These are phyloP conservation scores for Kazachstania psychrophila DNA, from an alignment of 805 yeast species.

Conservation along the genomic window DNA sequence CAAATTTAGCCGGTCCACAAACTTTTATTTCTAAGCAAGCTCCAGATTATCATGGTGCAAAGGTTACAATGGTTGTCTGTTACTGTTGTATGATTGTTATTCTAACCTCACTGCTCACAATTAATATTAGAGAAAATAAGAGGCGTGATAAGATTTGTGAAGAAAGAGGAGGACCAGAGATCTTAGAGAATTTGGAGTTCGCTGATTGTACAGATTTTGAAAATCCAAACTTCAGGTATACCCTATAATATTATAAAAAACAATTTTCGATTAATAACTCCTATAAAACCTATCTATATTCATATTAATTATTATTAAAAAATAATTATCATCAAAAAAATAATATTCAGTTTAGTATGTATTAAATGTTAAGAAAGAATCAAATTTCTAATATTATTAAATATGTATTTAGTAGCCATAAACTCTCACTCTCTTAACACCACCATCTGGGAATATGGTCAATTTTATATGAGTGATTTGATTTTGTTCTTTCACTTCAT, in stretches of 20 bases:
- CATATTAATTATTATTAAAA: too few relatives aligned
- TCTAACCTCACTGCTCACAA: conserved; percentile 23
- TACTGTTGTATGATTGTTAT: conserved; percentile 35
- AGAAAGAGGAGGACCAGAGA: conserved; percentile 16
- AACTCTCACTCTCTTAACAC: conserved; percentile 83
- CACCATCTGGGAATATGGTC: conserved; percentile 92
- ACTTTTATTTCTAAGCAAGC: conserved; percentile 49
- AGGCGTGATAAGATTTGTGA: conserved; percentile 31
- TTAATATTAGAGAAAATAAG: conserved; percentile 34
- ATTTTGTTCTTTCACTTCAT: conserved; percentile 27
- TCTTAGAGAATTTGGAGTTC: conserved; percentile 28
- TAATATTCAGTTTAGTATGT: too few relatives aligned
- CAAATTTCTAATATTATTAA: too few relatives aligned
- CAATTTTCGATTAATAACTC: too few relatives aligned
- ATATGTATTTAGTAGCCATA: conserved; percentile 39
- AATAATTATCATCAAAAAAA: too few relatives aligned
- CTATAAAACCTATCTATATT: too few relatives aligned
- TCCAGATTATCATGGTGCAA: conserved; percentile 52
- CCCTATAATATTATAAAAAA: conserved; percentile 7
- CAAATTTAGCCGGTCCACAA: conserved; percentile 68
- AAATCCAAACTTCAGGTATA: conserved; percentile 35
- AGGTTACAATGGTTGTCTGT: conserved; percentile 42
- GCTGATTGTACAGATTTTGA: conserved; percentile 39
- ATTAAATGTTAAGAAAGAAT: too few relatives aligned
- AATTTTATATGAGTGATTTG: conserved; percentile 62